Base-by-base conservation (phyloP, 2,329 filamentous ascomycete genomes). In the Sarocladium oryzae region DNA sequence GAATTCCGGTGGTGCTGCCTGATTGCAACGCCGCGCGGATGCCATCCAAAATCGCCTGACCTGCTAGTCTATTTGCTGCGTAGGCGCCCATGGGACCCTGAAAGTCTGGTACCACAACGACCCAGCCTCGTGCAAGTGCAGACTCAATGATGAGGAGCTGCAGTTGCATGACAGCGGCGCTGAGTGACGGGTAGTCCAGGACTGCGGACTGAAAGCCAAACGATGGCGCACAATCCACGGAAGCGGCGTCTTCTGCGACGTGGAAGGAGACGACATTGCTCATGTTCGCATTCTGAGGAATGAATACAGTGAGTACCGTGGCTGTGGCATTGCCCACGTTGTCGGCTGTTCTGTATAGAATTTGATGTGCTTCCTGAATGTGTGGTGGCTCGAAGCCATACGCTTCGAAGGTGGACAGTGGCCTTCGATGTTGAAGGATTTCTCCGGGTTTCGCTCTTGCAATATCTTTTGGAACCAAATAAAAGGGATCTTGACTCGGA, bases 71-170 rank as follows among this genome's bases (percentile, higher is more conserved):
- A 41, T 70, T 70, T 10, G 69, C 68, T 1, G 66, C 58, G 55
- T 72, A 77, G 2, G 71, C 66, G 1, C 71, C 72, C 13, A 60
- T 60, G 2, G 70, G 69, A 0, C 72, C 72, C 51, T 74, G 66
- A 51, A 68, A 71, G 56, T 78, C 76, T 0, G 75, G 73, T 65
- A 72, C 61, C 15, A 68, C 71, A 21, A 79, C 70, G 18, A 70
- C 62, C 73, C 73, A 77, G 6, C 74, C 73, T 56, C 64, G 52
- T 5, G 64, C 61, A 2, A 79, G 67, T 8, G 55, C 56, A 1
- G 52, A 54, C 35, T 61, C 54, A 8, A 60, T 49, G 7, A 61
- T 55, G 4, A 62, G 51, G 3, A 61, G 18, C 50, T 63, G 57
- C 3, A 50, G 20, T 43, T 60, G 54, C 6, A 58, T 58, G 2